Base-by-base conservation (phyloP, 169 alveolate genomes). In the Neospora caninum region DNA sequence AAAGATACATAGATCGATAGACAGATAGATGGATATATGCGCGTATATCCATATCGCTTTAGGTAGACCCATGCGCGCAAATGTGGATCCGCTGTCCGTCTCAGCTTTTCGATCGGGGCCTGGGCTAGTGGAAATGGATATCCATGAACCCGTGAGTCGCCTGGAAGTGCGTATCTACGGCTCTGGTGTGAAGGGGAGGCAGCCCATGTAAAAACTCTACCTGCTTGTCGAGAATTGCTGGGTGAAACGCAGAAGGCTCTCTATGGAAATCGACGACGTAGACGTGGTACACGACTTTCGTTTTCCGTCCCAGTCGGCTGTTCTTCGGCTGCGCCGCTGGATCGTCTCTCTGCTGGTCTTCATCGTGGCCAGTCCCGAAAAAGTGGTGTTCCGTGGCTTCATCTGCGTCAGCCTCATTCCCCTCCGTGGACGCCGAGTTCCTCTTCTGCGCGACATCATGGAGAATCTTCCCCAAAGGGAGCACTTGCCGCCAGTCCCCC, bases 401-500 rank as follows among this genome's bases (percentile, higher is more conserved):
- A 27, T 22, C 34, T 64, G 73, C 31, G 31, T 64, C 73, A 1
- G 31, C 31, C 20, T 64, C 73, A 22, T 64, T 16, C n/a, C 73
- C 58, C 22, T 7, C 73, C 73, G 73, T 10, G 73, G 73, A 7
- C 1, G 73, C 1, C 73, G n/a, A 22, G 73, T 64, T 27, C 20
- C 73, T 64, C 31, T 27, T 64, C 73, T 1, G 73, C 20, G 25
- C 73, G 16, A 22, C 1, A 29, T 22, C 25, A 22, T 27, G 73
- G 34, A 64, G 73, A 27, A 22, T 16, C 73, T 64, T 64, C 31
- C 73, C 73, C 73, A 16, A 64, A 64, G 73, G 73, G n/a, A 64
- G 73, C 34, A 64, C 73, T 22, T 64, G 73, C n/a, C 73, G 73
- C 73, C 73, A 64, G 73, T 64, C 73, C 31, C 73, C 73, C n/a